These are phyloP conservation scores for Thielaviopsis euricoi DNA, from an alignment of 2,329 filamentous ascomycete genomes.

Conservation along the genomic window DNA sequence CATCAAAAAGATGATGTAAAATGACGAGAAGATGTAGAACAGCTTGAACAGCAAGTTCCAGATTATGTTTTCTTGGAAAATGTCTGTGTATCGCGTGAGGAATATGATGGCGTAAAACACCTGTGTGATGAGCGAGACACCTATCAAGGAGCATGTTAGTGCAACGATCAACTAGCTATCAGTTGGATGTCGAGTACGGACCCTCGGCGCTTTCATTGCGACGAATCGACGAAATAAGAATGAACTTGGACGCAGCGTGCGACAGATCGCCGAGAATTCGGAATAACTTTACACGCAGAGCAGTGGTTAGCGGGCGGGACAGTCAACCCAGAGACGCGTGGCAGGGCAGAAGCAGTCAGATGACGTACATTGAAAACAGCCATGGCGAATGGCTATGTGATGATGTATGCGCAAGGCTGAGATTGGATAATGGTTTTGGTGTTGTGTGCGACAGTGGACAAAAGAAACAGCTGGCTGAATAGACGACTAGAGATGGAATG, in stretches of 20 bases:
- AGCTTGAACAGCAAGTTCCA: slow-evolving; percentile 80
- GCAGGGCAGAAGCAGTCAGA: neutral
- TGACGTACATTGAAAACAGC: slow-evolving; percentile 23
- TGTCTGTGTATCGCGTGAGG: slow-evolving; percentile 68
- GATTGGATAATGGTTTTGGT: slow-evolving; percentile 2
- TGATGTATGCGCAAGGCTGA: neutral
- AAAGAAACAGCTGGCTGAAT: neutral
- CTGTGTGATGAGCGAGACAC: slow-evolving; percentile 84
- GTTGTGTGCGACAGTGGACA: neutral
- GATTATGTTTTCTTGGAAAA: slow-evolving; percentile 40
- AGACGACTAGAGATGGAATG: neutral
- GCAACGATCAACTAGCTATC: neutral
- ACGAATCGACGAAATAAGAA: slow-evolving; percentile 82
- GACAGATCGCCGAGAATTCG: slow-evolving; percentile 70
- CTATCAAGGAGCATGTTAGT: slow-evolving; percentile 22
- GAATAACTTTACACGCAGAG: slow-evolving; percentile 39
- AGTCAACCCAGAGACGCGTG: neutral
- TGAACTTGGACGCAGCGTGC: slow-evolving; percentile 73
- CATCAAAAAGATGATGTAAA: slow-evolving; percentile 82
- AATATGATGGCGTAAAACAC: slow-evolving; percentile 77
- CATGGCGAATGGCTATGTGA: slow-evolving; percentile 18
- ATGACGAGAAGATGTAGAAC: slow-evolving; percentile 68
- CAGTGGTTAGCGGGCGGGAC: no score
- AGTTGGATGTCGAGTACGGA: neutral
- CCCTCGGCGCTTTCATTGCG: slow-evolving; percentile 75